These are phyloP conservation scores for Trametes villosa DNA, from an alignment of 768 basidiomycete species.

Conservation along the genomic window DNA sequence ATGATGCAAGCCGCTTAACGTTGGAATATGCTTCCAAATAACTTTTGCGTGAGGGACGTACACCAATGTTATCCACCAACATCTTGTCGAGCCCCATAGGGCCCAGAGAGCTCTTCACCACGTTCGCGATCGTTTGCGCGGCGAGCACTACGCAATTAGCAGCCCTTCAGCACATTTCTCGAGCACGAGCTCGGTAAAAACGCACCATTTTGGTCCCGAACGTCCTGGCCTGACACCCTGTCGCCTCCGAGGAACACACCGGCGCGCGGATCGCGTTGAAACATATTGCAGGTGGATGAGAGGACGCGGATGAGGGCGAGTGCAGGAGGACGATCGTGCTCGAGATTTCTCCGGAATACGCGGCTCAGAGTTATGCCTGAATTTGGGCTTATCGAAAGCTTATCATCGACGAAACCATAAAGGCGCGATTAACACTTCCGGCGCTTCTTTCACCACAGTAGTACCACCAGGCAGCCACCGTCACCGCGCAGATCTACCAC, in stretches of 20 bases:
- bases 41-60: constrained; percentile 42
- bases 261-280: constrained; percentile 89
- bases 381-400: not conserved
- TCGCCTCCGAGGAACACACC: constrained; percentile 95
- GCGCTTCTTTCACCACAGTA: no score
- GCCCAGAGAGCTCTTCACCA: constrained; percentile 94
- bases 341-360: constrained; percentile 18
- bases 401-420: not conserved
- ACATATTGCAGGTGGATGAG: constrained; percentile 52
- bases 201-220: constrained; percentile 95
- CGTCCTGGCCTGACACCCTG: constrained; percentile 92
- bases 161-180: constrained; percentile 5
- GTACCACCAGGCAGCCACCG: no score
- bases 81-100: constrained; percentile 96
- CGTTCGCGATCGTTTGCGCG: constrained; percentile 95
- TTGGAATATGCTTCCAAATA: not conserved
- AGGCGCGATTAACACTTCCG: no score
- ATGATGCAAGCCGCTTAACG: not conserved
- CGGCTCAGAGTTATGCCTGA: constrained; percentile 2
- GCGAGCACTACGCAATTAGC: constrained; percentile 70
- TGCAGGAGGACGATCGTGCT: constrained; percentile 5
- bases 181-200: constrained; percentile 7
- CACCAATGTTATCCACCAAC: constrained; percentile 97
- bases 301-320: constrained; percentile 4
- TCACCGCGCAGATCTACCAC: no score